phyloP scores from a whole-genome alignment of 306 rosid genomes.

The Betula pendula region DNA sequence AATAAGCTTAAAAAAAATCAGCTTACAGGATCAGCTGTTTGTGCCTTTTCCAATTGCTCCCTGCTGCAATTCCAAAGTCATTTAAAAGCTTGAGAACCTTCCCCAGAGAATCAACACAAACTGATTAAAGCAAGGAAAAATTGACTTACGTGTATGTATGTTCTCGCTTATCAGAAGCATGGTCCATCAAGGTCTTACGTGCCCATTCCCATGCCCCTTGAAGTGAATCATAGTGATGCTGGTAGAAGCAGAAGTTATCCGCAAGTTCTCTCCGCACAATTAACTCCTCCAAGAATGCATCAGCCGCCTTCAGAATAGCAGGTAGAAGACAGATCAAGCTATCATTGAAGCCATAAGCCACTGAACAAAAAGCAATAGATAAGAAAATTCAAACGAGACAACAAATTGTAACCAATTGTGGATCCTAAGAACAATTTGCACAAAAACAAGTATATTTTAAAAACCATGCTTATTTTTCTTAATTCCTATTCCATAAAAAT shows the following conservation, averaged over 20 bases:
- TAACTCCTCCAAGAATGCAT: slow-evolving; percentile 84
- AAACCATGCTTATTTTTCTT: neutral
- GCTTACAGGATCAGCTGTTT: slow-evolving; percentile 84
- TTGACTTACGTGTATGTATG: slow-evolving; percentile 69
- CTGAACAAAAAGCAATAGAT: slow-evolving; percentile 3
- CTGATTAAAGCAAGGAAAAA: slow-evolving; percentile 5
- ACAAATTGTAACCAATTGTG: neutral
- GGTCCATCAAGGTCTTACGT: slow-evolving; percentile 78
- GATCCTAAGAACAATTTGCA: neutral
- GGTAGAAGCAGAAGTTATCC: slow-evolving; percentile 86
- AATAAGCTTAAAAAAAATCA: slow-evolving; percentile 10
- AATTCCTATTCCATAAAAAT: neutral
- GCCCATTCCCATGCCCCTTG: slow-evolving; percentile 99
- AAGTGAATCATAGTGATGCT: slow-evolving; percentile 82
- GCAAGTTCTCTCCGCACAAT: slow-evolving; percentile 89
- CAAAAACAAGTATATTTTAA: neutral
- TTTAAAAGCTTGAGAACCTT: slow-evolving; percentile 23
- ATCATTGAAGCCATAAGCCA: slow-evolving; percentile 14
- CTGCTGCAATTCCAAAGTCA: slow-evolving; percentile 45
- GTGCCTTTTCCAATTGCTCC: slow-evolving; percentile 88
- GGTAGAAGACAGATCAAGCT: slow-evolving; percentile 15
- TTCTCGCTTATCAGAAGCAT: slow-evolving; percentile 76
- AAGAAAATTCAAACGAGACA: neutral
- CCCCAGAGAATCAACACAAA: slow-evolving; percentile 14
- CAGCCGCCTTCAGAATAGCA: slow-evolving; percentile 64